A percentile compares a stretch with the other conserved stretches of the same genome.
phyloP scores from a whole-genome alignment of 805 yeast species.

The Monosporozyma aerobia region DNA sequence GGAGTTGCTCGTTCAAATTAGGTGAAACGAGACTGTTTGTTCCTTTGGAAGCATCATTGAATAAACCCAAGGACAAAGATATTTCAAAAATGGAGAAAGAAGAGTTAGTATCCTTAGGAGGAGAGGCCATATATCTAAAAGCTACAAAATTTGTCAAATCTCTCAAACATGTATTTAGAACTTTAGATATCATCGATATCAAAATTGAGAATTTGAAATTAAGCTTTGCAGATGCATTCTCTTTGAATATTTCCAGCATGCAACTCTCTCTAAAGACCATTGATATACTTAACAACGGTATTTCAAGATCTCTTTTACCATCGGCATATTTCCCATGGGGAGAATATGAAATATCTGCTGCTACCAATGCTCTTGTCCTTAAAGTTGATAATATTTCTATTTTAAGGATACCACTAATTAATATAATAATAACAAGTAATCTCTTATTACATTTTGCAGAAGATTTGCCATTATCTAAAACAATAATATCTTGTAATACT shows the following conservation, averaged over 20 bases:
- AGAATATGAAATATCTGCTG: conserved; percentile 23
- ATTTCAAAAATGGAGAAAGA: neutral
- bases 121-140: neutral
- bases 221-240: conserved; percentile 7
- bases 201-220: conserved; percentile 25
- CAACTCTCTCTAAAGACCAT: conserved; percentile 21
- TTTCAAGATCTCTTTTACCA: conserved; percentile 15
- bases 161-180: conserved; percentile 5
- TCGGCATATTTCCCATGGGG: conserved; percentile 11
- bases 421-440: conserved; percentile 22
- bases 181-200: conserved; percentile 20
- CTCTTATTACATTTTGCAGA: conserved; percentile 15
- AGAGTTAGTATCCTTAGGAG: neutral
- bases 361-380: conserved; percentile 19
- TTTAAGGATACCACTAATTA: conserved; percentile 26
- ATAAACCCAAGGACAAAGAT: neutral
- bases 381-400: conserved; percentile 14
- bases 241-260: conserved; percentile 21
- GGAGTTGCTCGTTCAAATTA: conserved; percentile 16
- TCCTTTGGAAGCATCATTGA: neutral
- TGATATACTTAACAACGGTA: conserved; percentile 14
- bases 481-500: conserved; percentile 16
- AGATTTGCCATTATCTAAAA: conserved; percentile 10
- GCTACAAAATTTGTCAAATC: neutral
- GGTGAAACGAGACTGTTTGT: conserved; percentile 13